These are phyloP conservation scores for Neoarthrinium moseri DNA, from an alignment of 2,329 filamentous ascomycete species.

Conservation along the genomic window DNA sequence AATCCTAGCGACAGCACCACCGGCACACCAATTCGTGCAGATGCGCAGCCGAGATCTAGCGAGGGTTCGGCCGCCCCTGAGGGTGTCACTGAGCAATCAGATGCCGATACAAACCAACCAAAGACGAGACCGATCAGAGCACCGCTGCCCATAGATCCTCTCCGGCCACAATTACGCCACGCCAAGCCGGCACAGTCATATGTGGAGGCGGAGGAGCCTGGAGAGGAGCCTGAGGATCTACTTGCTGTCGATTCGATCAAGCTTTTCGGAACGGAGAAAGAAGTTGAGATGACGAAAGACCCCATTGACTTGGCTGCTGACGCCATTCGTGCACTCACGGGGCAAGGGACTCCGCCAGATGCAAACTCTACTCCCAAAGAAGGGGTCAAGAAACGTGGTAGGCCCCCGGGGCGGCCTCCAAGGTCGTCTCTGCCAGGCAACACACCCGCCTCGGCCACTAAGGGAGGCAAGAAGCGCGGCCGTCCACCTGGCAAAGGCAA, in stretches of 20 bases:
- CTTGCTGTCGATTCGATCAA: conserved; percentile 19
- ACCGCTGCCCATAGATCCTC: conserved; percentile 36
- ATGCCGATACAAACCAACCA: conserved; percentile 8
- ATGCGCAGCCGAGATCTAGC: conserved; percentile 13
- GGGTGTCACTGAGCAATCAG: not conserved
- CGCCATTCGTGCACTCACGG: conserved; percentile 29
- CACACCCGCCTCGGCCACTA: not conserved
- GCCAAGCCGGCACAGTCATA: conserved; percentile 53
- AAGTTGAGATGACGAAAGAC: conserved; percentile 15
- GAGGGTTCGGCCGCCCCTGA: conserved; percentile 3
- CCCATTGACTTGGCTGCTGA: conserved; percentile 41
- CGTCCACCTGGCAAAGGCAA: conserved; percentile 21
- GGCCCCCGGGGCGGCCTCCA: conserved; percentile 26
- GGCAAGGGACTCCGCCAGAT: conserved; percentile 8
- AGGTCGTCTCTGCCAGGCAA: conserved; percentile 15
- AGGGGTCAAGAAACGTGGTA: conserved; percentile 25
- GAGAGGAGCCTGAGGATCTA: conserved; percentile 43
- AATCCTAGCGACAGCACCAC: conserved; percentile 14
- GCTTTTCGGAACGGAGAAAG: conserved; percentile 5
- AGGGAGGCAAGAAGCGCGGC: conserved; percentile 24
- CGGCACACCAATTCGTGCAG: conserved; percentile 18
- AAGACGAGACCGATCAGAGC: conserved; percentile 17
- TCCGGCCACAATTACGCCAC: conserved; percentile 49
- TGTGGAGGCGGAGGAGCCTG: conserved; percentile 45
- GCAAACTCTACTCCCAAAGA: conserved; percentile 16